Conservation (phyloP, 805 yeast species). For the Candida broadrunensis region DNA sequence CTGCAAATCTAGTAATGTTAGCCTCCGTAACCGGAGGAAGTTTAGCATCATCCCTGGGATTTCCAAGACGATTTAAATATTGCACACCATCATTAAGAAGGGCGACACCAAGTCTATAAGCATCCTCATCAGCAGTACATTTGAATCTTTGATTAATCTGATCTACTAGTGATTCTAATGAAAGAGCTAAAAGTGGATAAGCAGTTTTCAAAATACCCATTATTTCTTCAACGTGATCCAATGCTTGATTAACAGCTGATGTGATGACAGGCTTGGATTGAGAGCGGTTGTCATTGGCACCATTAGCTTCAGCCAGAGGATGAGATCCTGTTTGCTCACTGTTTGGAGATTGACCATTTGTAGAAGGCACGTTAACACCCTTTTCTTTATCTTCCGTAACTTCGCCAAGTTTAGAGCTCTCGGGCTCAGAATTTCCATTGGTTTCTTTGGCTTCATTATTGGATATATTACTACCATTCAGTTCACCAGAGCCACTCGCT, state of each 20-base stretch:
- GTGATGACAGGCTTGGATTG: conserved; percentile 5
- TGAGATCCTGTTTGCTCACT: not conserved
- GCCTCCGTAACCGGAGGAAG: conserved; percentile 91
- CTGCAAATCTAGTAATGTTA: conserved; percentile 85
- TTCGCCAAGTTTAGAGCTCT: not conserved
- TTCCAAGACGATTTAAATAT: conserved; percentile 78
- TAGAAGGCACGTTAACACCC: too few species aligned
- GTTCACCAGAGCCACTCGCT: not conserved
- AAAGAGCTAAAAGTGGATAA: conserved; percentile 87
- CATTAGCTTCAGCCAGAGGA: not conserved
- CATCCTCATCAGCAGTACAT: conserved; percentile 92
- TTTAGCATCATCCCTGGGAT: conserved; percentile 83
- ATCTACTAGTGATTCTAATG: conserved; percentile 92
- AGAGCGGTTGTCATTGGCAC: not conserved
- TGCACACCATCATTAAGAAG: conserved; percentile 90
- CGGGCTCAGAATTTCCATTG: not conserved
- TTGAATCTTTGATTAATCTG: conserved; percentile 93
- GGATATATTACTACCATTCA: not conserved
- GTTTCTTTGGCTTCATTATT: not conserved
- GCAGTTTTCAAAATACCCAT: conserved; percentile 96
- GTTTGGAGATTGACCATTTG: not conserved
- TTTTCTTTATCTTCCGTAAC: not conserved
- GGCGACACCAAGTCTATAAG: conserved; percentile 90
- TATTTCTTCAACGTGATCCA: conserved; percentile 90
- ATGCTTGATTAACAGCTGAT: conserved; percentile 61